phyloP scores from a whole-genome alignment of 1,139 yeast species.

The Candida labiduridarum region DNA sequence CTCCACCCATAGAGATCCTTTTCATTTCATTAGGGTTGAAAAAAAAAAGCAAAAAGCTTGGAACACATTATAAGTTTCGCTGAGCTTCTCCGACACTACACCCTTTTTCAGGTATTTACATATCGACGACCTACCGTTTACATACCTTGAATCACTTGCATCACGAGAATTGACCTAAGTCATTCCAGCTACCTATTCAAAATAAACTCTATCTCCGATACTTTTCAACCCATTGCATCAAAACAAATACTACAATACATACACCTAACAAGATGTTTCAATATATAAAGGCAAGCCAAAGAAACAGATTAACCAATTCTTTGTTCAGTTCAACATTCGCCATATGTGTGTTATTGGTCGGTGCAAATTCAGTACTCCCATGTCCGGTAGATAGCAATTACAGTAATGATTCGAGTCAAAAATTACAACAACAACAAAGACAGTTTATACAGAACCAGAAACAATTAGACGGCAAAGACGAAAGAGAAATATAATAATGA shows the following conservation, averaged over 20 bases:
- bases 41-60: slow-evolving; percentile 3
- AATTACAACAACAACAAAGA: slow-evolving; percentile 14
- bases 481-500: background rate
- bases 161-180: background rate
- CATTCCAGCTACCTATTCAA: background rate
- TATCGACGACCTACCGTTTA: background rate
- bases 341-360: slow-evolving; percentile 68
- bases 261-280: slow-evolving; percentile 14
- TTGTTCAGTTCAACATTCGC: slow-evolving; percentile 76
- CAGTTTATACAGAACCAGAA: slow-evolving; percentile 14
- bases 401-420: slow-evolving; percentile 47
- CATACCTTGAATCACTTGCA: too few species aligned
- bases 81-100: background rate
- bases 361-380: slow-evolving; percentile 70
- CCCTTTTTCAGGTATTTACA: background rate
- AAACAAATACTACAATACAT: background rate
- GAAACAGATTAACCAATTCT: slow-evolving; percentile 62
- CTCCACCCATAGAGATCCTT: background rate
- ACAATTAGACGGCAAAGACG: background rate
- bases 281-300: slow-evolving; percentile 54
- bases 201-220: background rate
- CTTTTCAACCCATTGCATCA: background rate
- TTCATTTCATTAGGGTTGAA: background rate
- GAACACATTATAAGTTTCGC: background rate
- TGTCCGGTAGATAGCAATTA: slow-evolving; percentile 66